Evolutionary conservation across 352 stramenopile species (phyloP).

Genomic region (Pythium grandisporangium): DNA sequence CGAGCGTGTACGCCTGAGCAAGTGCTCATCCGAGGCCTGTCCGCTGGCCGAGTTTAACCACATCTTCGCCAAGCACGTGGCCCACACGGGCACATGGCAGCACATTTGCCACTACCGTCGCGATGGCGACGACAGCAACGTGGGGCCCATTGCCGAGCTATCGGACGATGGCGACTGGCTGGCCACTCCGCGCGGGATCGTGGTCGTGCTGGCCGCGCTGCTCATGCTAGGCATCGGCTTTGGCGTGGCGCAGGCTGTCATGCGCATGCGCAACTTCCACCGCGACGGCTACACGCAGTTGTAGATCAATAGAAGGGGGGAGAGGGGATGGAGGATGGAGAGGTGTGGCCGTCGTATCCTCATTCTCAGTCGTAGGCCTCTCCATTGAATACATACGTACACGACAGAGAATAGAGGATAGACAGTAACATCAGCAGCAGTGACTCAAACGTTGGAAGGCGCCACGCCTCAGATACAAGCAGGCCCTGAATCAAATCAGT

Average conservation of each 20-base stretch:
- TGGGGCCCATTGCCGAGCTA: conserved; percentile 8
- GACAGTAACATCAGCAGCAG: no score
- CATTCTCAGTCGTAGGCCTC: no score
- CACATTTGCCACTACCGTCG: conserved; percentile 74
- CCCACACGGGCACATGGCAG: conserved; percentile 66
- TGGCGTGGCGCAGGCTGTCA: conserved; percentile 40
- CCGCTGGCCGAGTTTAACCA: conserved; percentile 62
- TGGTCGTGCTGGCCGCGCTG: conserved; percentile 33
- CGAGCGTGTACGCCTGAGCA: conserved; percentile 61
- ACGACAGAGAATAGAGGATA: no score
- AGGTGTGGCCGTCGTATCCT: no score
- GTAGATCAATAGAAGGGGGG: no score
- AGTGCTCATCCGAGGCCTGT: conserved; percentile 67
- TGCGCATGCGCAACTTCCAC: conserved; percentile 26
- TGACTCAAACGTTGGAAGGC: no score
- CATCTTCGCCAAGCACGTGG: conserved; percentile 65
- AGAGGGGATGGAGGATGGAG: no score
- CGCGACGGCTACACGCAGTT: conserved; percentile 40
- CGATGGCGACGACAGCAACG: conserved; percentile 5
- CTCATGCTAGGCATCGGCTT: conserved; percentile 37
- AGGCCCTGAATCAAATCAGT: no score
- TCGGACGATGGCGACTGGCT: conserved; percentile 7
- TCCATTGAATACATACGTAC: no score
- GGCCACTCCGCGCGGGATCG: conserved; percentile 10
- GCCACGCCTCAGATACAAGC: no score